Base-by-base conservation (phyloP, 768 basidiomycete genomes). In the Hericium erinaceus region DNA sequence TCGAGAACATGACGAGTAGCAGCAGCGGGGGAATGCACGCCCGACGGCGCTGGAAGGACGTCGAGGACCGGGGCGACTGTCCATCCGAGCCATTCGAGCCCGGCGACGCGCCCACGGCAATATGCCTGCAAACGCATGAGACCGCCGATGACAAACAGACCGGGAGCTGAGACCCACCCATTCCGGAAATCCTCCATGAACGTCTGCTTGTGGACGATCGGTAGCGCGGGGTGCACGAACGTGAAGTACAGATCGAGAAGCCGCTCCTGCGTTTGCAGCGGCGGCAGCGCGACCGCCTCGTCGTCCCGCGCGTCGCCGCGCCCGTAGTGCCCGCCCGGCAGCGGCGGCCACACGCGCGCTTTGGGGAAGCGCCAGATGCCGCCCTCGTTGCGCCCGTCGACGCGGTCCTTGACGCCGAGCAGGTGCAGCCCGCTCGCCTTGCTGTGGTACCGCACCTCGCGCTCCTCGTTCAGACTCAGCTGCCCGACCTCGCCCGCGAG, bases 341-440 rank as follows among this genome's bases (percentile, higher is more conserved):
- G 68, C 3, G 83, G 83, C 0, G 92, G 92, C 92, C 92, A 95
- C 24, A 93, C 87, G n/a, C 92, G 79, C 2, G 91, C 87, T 62
- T 84, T 85, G 0, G 92, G 91, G 71, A 95, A 94, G 28, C 84
- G 83, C 87, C 88, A 89, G 56, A 88, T 85, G 0, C 87, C 89
- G 18, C 84, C 86, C 62, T 87, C 84, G 61, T 84, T 87, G 64
- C 87, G 75, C 41, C 77, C 74, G 65, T 88, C 87, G 55, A 76
- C 68, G 48, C 83, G 76, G 52, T 82, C 81, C 58, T 80, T 80
- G 62, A 73, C 73, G 15, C 82, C 82, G 50, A 92, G 70, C 57
- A 93, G 74, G 68, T 93, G 83, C 60, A 93, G 69, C 2, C 91
- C 90, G 58, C 87, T 89, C 4, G 81, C 86, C 69, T 90, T 89